Conservation (phyloP, 192 early-diverging fungal genomes). For the Coemansia erecta region DNA sequence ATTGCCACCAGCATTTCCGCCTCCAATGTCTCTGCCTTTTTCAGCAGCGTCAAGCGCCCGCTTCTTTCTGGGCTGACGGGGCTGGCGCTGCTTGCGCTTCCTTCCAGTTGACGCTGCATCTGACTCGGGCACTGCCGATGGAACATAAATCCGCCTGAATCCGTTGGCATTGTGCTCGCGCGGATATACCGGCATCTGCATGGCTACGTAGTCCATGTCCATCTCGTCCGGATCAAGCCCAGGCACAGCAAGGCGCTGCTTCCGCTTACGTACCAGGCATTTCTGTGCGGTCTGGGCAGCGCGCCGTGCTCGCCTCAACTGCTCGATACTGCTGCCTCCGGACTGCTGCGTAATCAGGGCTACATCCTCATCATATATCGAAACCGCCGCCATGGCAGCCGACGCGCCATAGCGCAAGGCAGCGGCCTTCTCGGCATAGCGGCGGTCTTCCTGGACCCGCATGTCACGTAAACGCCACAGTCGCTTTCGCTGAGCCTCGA, state of each 20-base stretch:
- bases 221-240: slow-evolving; percentile 42
- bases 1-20: neutral
- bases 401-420: slow-evolving; percentile 7
- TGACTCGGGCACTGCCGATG: slow-evolving; percentile 18
- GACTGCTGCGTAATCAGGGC: slow-evolving; percentile 28
- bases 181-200: slow-evolving; percentile 42
- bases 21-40: neutral
- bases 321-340: slow-evolving; percentile 5
- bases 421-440: slow-evolving; percentile 8
- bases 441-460: slow-evolving; percentile 37
- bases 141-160: slow-evolving; percentile 39
- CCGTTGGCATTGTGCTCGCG: slow-evolving; percentile 20
- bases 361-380: neutral
- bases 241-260: slow-evolving; percentile 32
- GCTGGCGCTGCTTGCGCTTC: slow-evolving; percentile 49
- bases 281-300: slow-evolving; percentile 27
- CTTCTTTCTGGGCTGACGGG: slow-evolving; percentile 37
- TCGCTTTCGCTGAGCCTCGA: slow-evolving; percentile 28
- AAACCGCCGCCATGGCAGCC: neutral
- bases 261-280: slow-evolving; percentile 34
- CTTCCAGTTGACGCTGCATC: slow-evolving; percentile 11
- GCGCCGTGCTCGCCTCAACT: slow-evolving; percentile 31
- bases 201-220: slow-evolving; percentile 44
- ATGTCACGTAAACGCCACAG: slow-evolving; percentile 42
- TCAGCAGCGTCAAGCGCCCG: neutral